phyloP scores from a whole-genome alignment of 495 filamentous ascomycete species.

The Neurospora sp. region DNA sequence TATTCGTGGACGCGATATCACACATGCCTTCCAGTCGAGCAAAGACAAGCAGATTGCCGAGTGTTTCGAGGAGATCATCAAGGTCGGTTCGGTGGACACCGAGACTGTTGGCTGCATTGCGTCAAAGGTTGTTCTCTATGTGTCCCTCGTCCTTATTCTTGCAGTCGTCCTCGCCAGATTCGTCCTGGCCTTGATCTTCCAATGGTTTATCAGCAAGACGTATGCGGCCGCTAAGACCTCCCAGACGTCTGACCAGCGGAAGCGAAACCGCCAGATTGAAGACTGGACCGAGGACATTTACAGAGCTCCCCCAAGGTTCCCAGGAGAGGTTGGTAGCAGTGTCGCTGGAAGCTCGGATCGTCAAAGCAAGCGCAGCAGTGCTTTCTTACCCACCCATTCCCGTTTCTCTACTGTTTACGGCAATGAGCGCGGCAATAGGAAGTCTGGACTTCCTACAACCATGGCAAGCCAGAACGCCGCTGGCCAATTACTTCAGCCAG shows the following conservation, averaged over 20 bases:
- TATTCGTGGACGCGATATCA: conserved; percentile 82
- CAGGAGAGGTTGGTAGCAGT: conserved; percentile 53
- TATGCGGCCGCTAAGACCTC: conserved; percentile 73
- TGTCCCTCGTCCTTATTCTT: conserved; percentile 87
- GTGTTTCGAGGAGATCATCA: conserved; percentile 86
- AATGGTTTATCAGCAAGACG: conserved; percentile 83
- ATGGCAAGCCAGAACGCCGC: conserved; percentile 93
- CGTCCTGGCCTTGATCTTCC: conserved; percentile 78
- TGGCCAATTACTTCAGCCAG: conserved; percentile 61
- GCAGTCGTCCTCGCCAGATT: conserved; percentile 84
- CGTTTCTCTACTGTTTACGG: conserved; percentile 93
- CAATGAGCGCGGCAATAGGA: conserved; percentile 40
- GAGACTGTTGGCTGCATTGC: conserved; percentile 97
- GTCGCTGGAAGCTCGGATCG: conserved; percentile 51
- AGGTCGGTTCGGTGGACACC: conserved; percentile 91
- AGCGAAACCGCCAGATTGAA: conserved; percentile 88
- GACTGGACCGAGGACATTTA: conserved; percentile 99
- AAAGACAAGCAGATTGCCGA: conserved; percentile 70
- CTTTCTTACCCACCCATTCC: conserved; percentile 74
- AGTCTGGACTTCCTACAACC: conserved; percentile 61
- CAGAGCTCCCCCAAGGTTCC: conserved; percentile 69
- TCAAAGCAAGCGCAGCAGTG: conserved; percentile 68
- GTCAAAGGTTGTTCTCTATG: conserved; percentile 91
- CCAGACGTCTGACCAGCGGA: conserved; percentile 57
- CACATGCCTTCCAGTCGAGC: conserved; percentile 68